Evolutionary conservation across 2,329 filamentous ascomycete species (phyloP).

Genomic region (Scedosporium aurantiacum): DNA sequence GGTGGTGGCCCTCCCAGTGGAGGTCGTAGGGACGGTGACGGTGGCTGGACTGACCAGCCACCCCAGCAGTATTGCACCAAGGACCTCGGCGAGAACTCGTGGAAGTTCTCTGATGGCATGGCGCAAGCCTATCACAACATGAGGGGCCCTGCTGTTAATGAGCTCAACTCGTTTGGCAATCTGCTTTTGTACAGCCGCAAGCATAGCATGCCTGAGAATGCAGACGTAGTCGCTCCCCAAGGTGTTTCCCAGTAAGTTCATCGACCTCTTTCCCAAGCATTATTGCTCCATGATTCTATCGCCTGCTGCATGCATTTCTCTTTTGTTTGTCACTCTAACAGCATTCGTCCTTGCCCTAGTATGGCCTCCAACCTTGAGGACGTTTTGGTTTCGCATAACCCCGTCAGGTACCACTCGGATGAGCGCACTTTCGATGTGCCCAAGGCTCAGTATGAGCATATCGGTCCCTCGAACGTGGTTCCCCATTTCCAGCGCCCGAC

Average conservation of each 20-base stretch:
- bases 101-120: background rate
- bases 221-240: background rate
- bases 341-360: too few species aligned
- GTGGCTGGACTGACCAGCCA: too few species aligned
- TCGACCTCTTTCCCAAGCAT: background rate
- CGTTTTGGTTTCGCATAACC: background rate
- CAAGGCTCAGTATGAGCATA: background rate
- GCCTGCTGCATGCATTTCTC: background rate
- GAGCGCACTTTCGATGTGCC: background rate
- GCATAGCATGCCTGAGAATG: background rate
- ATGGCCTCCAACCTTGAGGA: background rate
- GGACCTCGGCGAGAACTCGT: background rate
- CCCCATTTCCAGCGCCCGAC: background rate
- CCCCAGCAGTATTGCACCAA: background rate
- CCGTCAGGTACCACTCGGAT: background rate
- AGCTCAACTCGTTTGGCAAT: background rate
- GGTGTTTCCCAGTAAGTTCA: background rate
- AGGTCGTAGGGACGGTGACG: too few species aligned
- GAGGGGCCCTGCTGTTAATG: background rate
- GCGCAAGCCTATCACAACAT: background rate
- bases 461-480: background rate
- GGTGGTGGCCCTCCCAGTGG: too few species aligned
- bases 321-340: too few species aligned
- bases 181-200: background rate
- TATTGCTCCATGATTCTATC: too few species aligned